Evolutionary conservation across 1,284 basidiomycete genomes (phyloP), one percentile per base, ranked within the genome.

Genomic region (Trametes pubescens): DNA sequence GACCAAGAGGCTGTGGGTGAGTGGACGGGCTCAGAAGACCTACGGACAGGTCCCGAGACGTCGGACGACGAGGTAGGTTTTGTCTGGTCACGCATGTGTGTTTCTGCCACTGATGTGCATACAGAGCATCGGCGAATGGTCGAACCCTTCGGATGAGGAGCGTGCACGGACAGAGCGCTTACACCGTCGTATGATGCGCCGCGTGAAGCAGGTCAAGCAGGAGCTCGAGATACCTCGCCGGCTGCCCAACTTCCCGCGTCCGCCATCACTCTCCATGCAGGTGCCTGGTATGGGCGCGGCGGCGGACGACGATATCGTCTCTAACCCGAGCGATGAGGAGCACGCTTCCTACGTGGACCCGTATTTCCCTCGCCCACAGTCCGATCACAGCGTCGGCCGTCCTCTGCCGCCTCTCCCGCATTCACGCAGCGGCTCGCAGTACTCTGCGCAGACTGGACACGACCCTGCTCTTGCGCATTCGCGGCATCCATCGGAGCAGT

Each of bases 121-220:
- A 56, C 79, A 91, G 88, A 93, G 90, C 69, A 89, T 92, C 56
- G 92, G 91, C 34, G 92, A 94, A 79, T 94, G 86, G 85, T 94
- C 92, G n/a, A 94, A 94, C 72, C 92, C 92, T 21, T 94, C 92
- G 14, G 92, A 94, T 70, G 92, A 94, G 76, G 92, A 94, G 73
- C 83, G 88, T 38, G 92, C 89, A 2, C 85, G 91, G 32, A 87
- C 88, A 67, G 78, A 84, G 37, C 85, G 91, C 46, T 76, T 85
- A 32, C 84, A 89, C 47, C 85, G 88, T 46, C 86, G 89, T 54
- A 75, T 84, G 62, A 79, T 84, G 62, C 84, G 85, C 14, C 82
- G 82, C 51, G 70, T 72, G 18, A 77, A 78, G 61, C 77, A 80
- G 37, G 65, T 71, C 11, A 72, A 71, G 56, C 77, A 76, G 37